Evolutionary conservation across 1,284 basidiomycete species (phyloP).

Genomic region (Sanghuangporus sanghuang): DNA sequence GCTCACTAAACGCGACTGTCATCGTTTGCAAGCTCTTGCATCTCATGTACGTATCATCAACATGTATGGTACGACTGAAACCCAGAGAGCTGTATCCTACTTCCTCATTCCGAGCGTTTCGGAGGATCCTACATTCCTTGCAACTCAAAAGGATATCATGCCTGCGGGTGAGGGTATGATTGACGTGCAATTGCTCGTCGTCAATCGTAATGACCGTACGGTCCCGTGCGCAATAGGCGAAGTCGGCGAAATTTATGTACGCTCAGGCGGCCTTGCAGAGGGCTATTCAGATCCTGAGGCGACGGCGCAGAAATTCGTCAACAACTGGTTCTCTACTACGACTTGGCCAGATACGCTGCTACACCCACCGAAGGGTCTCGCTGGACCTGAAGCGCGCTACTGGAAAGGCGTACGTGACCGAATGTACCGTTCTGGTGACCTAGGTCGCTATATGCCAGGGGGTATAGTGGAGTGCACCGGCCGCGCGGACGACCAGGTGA

Average conservation of each 20-base stretch:
- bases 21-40: slow-evolving; percentile 91
- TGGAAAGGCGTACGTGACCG: slow-evolving; percentile 99
- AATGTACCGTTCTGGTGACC: slow-evolving; percentile 97
- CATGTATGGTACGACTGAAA: slow-evolving; percentile 99
- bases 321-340: slow-evolving; percentile 81
- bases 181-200: slow-evolving; percentile 95
- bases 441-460: slow-evolving; percentile 91
- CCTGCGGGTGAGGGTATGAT: slow-evolving; percentile 98
- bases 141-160: slow-evolving; percentile 97
- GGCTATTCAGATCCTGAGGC: slow-evolving; percentile 88
- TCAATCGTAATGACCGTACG: slow-evolving; percentile 88
- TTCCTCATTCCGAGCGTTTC: slow-evolving; percentile 89
- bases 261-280: slow-evolving; percentile 93
- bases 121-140: slow-evolving; percentile 85
- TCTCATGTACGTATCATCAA: slow-evolving; percentile 94
- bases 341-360: slow-evolving; percentile 67
- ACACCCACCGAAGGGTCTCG: slow-evolving; percentile 48
- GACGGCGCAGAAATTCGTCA: slow-evolving; percentile 87
- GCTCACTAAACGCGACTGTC: slow-evolving; percentile 97
- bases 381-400: slow-evolving; percentile 67
- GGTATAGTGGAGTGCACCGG: slow-evolving; percentile 97
- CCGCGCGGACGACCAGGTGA: slow-evolving; percentile 97
- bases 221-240: slow-evolving; percentile 94
- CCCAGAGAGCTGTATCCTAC: slow-evolving; percentile 97
- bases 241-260: slow-evolving; percentile 98